phyloP scores from a whole-genome alignment of 225 moss, liverwort and hornwort genomes.

The Polytrichum commune region DNA sequence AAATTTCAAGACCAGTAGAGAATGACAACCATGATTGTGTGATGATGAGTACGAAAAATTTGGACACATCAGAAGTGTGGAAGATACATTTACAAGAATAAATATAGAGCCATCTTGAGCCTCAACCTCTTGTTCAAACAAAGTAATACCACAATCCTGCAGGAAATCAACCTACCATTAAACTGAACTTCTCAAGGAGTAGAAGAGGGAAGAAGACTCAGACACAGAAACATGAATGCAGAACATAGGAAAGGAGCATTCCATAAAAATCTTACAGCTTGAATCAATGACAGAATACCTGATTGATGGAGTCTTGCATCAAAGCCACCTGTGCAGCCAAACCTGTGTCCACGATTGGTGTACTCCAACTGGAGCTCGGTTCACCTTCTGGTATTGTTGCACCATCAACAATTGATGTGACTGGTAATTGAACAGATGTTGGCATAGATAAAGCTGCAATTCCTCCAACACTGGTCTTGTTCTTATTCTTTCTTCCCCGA shows the following conservation, averaged over 20 bases:
- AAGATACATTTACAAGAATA: too few species aligned
- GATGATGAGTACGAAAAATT: too few species aligned
- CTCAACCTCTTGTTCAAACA: too few species aligned
- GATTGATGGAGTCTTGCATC: constrained; percentile 92
- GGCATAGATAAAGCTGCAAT: constrained; percentile 46
- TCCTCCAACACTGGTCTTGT: constrained; percentile 75
- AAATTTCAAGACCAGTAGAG: too few species aligned
- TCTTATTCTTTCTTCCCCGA: constrained; percentile 94
- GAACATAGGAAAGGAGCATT: not conserved
- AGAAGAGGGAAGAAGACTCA: not conserved
- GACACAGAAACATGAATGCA: constrained; percentile 3
- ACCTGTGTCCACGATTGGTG: constrained; percentile 40
- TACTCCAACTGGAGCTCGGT: constrained; percentile 44
- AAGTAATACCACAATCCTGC: too few species aligned
- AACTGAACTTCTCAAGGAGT: too few species aligned
- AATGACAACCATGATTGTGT: too few species aligned
- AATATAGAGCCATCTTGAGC: too few species aligned
- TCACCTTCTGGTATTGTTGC: constrained; percentile 56
- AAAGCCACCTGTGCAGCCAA: constrained; percentile 64
- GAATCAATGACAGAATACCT: constrained; percentile 42
- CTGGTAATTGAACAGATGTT: constrained; percentile 40
- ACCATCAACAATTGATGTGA: constrained; percentile 31
- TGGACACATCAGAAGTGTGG: too few species aligned
- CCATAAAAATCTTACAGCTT: too few species aligned
- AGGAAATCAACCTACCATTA: too few species aligned